Base-by-base conservation (phyloP, 768 basidiomycete genomes). In the Suillus plorans region DNA sequence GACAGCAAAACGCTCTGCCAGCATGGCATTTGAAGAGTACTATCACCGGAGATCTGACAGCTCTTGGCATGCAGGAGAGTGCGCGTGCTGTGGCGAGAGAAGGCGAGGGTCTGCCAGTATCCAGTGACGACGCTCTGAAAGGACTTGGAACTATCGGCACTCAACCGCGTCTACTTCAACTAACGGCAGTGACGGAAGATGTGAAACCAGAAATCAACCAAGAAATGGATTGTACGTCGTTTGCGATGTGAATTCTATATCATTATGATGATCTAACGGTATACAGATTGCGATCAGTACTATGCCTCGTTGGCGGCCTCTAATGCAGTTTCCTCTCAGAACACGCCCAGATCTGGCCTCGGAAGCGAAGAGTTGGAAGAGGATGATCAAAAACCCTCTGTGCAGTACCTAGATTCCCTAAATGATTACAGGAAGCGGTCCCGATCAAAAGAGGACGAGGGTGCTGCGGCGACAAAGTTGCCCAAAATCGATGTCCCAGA, bases 21-120 rank as follows among this genome's bases (percentile, higher is more conserved):
- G 82, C 91, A 14, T 99, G 97, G 97, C 94, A 97, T 80, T 84
- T 95, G 69, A 92, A 94, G 77, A 96, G 94, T 73, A 99, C 97
- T 3, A 94, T 99, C 66, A 89, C 94, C 4, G 95, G 95, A 10
- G 91, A 96, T 69, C 80, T 95, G 66, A 97, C 97, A 1, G 90
- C 93, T 25, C 81, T 96, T 47, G 94, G 95, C 22, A 84, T 92
- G 64, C 85, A 88, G 69, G 91, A 92, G 73, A 85, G 75, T 66
- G 86, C 85, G n/a, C 79, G 88, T 63, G 77, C 82, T 31, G 83
- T 84, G 61, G 71, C 73, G 14, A 71, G 69, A 56, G 70, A 67
- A 14, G 77, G 69, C 47, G 72, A 72, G n/a, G 56, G 65, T 50
- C 65, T 64, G 63, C 63, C 81, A 36, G 79, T 77, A 64, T 85